Percentiles rank a stretch among this genome's conserved stretches.
These are phyloP conservation scores for Parathielavia hyrcaniae DNA, from an alignment of 495 filamentous ascomycete species.

Conservation along the genomic window DNA sequence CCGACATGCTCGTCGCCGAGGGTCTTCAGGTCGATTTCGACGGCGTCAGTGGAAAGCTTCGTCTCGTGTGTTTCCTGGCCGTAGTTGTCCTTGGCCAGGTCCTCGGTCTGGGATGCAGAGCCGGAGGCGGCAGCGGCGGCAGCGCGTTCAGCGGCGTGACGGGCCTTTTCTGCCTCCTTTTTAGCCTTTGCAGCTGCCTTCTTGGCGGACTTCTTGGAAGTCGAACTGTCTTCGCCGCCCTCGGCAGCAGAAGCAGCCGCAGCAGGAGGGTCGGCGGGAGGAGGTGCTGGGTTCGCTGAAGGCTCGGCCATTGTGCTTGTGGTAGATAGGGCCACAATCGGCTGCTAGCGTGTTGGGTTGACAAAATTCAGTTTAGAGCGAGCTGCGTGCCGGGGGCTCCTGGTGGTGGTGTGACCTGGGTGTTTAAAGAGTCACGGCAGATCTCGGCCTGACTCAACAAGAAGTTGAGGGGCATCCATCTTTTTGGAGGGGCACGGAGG, in stretches of 20 bases:
- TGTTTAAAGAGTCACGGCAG: constrained; percentile 18
- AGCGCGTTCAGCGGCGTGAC: constrained; percentile 45
- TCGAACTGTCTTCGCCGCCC: constrained; percentile 24
- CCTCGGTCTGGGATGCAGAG: constrained; percentile 52
- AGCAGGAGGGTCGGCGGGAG: constrained; percentile 21
- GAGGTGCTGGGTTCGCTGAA: constrained; percentile 18
- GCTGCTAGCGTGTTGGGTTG: not conserved
- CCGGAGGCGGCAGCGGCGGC: constrained; percentile 41
- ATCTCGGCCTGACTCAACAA: constrained; percentile 19
- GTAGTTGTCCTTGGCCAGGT: constrained; percentile 66
- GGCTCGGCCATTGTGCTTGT: constrained; percentile 23
- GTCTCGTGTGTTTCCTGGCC: constrained; percentile 41
- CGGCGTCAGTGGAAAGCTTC: constrained; percentile 30
- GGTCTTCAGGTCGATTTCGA: constrained; percentile 47
- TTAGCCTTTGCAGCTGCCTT: constrained; percentile 51
- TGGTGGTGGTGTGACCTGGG: not conserved
- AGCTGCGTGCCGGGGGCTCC: not conserved
- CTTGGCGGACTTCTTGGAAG: constrained; percentile 52
- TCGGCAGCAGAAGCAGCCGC: constrained; percentile 13
- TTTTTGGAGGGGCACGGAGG: constrained; percentile 24
- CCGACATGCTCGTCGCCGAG: constrained; percentile 56
- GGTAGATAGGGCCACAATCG: not conserved
- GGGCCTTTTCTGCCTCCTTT: constrained; percentile 49
- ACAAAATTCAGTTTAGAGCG: not conserved
- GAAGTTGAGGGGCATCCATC: constrained; percentile 21